Percentiles rank a stretch among this genome's conserved stretches.
Conservation (phyloP, 306 rosid species). For the Castanea sativa region DNA sequence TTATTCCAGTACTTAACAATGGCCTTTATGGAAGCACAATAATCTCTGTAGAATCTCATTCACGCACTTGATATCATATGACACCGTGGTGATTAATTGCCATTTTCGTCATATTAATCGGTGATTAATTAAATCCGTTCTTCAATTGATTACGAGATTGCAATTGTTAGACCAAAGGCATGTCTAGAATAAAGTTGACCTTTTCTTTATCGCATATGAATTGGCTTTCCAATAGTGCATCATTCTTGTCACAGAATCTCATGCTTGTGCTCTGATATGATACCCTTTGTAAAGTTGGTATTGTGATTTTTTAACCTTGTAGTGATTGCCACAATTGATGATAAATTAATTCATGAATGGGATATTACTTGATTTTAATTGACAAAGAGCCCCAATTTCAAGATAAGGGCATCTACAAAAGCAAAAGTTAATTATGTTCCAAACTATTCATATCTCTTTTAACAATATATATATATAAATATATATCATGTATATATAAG, state of each 20-base stretch:
- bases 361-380: background rate
- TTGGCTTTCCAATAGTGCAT: background rate
- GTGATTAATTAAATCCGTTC: background rate
- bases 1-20: background rate
- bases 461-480: too few species aligned
- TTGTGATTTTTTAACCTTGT: background rate
- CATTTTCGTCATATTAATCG: too few species aligned
- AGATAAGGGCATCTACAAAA: background rate
- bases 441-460: background rate
- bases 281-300: background rate
- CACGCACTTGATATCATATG: background rate
- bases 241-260: conserved; percentile 1
- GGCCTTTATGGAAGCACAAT: background rate
- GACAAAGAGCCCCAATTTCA: background rate
- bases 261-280: background rate
- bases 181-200: background rate
- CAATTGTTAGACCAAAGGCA: background rate
- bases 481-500: too few species aligned
- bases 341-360: background rate
- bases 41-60: background rate
- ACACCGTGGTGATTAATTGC: too few species aligned
- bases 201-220: background rate
- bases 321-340: background rate
- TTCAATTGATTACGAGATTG: background rate
- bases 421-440: background rate